phyloP scores from a whole-genome alignment of 495 filamentous ascomycete genomes.

The Aspergillus diversus region DNA sequence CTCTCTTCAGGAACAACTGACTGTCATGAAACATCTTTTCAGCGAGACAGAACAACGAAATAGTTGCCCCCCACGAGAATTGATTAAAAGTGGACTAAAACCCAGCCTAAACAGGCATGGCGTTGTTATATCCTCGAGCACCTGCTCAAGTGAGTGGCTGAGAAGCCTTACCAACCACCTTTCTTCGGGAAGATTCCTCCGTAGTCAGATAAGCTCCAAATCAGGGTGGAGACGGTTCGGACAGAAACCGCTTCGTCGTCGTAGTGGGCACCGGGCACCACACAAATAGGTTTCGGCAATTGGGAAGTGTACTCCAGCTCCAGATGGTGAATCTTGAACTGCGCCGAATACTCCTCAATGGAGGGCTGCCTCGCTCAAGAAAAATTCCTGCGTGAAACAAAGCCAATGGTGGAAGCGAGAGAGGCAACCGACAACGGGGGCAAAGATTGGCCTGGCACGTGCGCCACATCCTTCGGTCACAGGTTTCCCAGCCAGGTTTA shows the following conservation, averaged over 20 bases:
- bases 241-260: too few species aligned
- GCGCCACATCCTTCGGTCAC: neutral
- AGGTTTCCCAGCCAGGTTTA: neutral
- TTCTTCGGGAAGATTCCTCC: neutral
- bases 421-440: neutral
- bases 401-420: neutral
- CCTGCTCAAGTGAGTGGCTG: constrained; percentile 25
- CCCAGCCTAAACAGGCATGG: neutral
- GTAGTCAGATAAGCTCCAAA: constrained; percentile 6
- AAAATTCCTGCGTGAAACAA: too few species aligned
- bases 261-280: too few species aligned
- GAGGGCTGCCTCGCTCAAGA: too few species aligned
- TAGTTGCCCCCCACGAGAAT: neutral
- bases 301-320: too few species aligned
- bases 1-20: too few species aligned
- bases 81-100: neutral
- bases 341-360: too few species aligned
- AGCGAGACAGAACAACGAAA: too few species aligned
- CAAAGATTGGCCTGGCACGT: neutral
- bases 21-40: neutral
- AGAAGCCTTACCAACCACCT: constrained; percentile 9
- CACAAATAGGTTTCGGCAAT: too few species aligned
- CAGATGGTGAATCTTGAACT: neutral
- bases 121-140: constrained; percentile 6
- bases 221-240: neutral